Evolutionary conservation across 257 asterid species (phyloP), one percentile per base, ranked within the genome.

Genomic region (Coffea eugenioides): DNA sequence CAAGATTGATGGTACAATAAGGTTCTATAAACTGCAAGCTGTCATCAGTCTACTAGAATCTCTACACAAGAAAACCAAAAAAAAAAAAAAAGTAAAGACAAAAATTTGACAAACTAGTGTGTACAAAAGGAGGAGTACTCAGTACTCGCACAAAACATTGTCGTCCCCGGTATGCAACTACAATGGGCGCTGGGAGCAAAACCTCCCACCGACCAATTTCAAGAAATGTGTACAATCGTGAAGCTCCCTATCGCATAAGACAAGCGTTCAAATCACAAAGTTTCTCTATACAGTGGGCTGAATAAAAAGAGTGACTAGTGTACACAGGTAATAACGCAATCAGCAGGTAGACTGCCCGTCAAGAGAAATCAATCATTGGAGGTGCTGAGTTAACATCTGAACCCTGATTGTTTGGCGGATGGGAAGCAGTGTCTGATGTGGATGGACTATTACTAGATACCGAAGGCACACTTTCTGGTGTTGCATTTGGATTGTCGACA

Each of bases 341-440:
- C 27, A 52, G 52, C 27, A 16, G 27, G 41, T 41, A 25, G 39
- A 70, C 41, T 43, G 39, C 49, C 8, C 12, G 39, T 91, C 82
- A 94, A 67, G 96, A 86, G 86, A 92, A 94, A 83, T 90, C 94
- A 11, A 91, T 88, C 98, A 93, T 92, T 14, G 85, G 78, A 69
- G 84, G 91, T 64, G 90, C 98, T 36, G 84, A 79, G 56, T 90
- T 87, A 43, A 76, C 89, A 62, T 74, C 86, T 9, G 88, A 69
- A 54, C 71, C 87, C 85, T 89, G 87, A 71, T 80, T 84, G 74
- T 68, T 88, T 69, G 89, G 57, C 71, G 78, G 88, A 74, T 82
- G 87, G 49, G 84, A 82, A 51, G 70, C 78, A 34, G 69, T 71
- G 43, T 72, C 88, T 20, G 78, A 69, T 23, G 80, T 66, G 69